Conservation (phyloP, 345 rosid genomes). For the Linum trigynum region DNA sequence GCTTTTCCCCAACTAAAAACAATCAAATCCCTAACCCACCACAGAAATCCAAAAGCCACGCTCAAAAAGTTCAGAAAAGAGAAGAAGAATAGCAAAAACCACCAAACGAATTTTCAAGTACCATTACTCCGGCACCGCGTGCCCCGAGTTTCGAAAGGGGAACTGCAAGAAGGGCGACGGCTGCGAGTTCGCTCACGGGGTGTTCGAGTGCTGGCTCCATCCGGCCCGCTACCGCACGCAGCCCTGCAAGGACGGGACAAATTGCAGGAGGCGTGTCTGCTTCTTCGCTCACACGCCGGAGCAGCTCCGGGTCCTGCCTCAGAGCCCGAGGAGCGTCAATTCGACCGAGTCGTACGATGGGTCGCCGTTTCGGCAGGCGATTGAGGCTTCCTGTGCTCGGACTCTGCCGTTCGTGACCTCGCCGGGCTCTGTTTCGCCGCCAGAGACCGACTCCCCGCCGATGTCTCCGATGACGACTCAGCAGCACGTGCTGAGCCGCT, state of each 20-base stretch:
- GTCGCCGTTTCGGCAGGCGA: slow-evolving; percentile 22
- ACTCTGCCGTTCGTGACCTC: slow-evolving; percentile 41
- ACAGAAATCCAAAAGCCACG: no score
- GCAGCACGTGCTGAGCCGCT: slow-evolving; percentile 53
- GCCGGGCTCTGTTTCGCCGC: slow-evolving; percentile 53
- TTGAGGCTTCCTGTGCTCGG: slow-evolving; percentile 17
- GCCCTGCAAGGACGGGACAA: slow-evolving; percentile 79
- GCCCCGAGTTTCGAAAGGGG: slow-evolving; percentile 77
- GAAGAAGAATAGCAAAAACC: no score
- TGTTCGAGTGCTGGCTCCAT: slow-evolving; percentile 97
- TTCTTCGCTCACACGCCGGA: slow-evolving; percentile 92
- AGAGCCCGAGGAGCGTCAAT: slow-evolving; percentile 40
- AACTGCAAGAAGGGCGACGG: slow-evolving; percentile 63
- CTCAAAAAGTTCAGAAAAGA: no score
- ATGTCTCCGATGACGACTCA: slow-evolving; percentile 55
- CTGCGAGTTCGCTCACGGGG: slow-evolving; percentile 89
- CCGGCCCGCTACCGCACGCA: slow-evolving; percentile 82
- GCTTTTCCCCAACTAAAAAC: no score
- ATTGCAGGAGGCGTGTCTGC: slow-evolving; percentile 66
- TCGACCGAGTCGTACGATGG: slow-evolving; percentile 36
- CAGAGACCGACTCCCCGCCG: slow-evolving; percentile 49
- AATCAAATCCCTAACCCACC: no score
- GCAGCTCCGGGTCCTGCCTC: slow-evolving; percentile 54
- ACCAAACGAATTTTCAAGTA: no score
- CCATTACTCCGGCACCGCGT: slow-evolving; percentile 71